phyloP scores from a whole-genome alignment of 176 grass and related monocot genomes.

The Raddia distichophylla region DNA sequence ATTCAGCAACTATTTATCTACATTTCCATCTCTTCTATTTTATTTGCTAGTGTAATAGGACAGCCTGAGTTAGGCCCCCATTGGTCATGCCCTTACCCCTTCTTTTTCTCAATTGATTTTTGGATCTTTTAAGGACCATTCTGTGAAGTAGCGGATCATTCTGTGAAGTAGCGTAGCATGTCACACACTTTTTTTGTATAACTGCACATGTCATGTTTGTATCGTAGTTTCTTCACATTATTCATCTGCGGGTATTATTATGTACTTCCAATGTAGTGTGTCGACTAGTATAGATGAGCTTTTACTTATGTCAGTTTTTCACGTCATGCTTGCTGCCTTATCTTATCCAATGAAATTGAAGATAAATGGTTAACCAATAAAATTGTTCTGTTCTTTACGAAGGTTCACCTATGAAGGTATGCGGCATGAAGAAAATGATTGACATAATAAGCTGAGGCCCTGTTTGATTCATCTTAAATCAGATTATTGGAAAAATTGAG shows the following conservation, averaged over 20 bases:
- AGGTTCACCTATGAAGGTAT: neutral
- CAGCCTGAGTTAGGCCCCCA: no score
- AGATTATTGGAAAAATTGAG: no score
- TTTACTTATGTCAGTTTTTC: neutral
- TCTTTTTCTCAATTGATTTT: neutral
- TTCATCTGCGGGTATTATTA: neutral
- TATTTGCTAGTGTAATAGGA: no score
- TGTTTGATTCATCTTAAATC: no score
- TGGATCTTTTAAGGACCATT: neutral
- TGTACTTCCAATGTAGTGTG: neutral
- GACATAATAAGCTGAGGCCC: neutral
- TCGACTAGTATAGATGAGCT: neutral
- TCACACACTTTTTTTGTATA: neutral
- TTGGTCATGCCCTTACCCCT: neutral
- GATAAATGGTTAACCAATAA: neutral
- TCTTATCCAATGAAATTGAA: neutral
- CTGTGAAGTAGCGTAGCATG: conserved; percentile 9
- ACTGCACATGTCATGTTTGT: neutral
- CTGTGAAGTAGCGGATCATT: neutral
- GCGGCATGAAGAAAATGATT: neutral
- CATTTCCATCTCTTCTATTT: no score
- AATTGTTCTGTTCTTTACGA: neutral
- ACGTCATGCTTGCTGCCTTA: neutral
- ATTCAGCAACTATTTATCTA: no score
- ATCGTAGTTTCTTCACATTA: neutral